Percentiles rank a stretch among this genome's conserved stretches.
Evolutionary conservation across 768 basidiomycete genomes (phyloP).

Genomic region (Mycena alexandri): DNA sequence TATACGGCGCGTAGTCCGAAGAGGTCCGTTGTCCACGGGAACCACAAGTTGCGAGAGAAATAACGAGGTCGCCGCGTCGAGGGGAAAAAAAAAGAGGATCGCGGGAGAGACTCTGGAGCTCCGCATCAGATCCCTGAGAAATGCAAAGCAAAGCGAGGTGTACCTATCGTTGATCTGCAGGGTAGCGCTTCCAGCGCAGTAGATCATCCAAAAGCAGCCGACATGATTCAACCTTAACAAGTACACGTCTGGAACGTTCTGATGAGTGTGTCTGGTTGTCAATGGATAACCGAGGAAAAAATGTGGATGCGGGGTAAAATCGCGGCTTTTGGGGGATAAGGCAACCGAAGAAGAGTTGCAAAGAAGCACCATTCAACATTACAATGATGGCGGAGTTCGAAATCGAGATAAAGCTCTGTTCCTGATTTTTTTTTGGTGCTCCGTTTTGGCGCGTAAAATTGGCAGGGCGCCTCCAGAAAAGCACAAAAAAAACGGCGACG

Average conservation of each 20-base stretch:
- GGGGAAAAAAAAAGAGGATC: neutral
- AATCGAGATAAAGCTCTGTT: too few relatives aligned
- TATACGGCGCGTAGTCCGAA: constrained; percentile 23
- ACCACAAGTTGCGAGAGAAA: neutral
- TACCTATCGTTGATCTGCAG: constrained; percentile 9
- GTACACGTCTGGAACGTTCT: constrained; percentile 11
- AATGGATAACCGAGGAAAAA: constrained; percentile 13
- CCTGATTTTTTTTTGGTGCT: too few relatives aligned
- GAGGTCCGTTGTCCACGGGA: constrained; percentile 12
- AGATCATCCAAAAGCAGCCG: neutral
- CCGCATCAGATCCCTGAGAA: neutral
- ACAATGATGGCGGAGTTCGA: constrained; percentile 27
- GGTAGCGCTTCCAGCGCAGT: constrained; percentile 22
- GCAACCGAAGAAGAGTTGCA: constrained; percentile 5
- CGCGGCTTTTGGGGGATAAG: constrained; percentile 1
- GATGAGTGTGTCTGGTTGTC: constrained; percentile 8
- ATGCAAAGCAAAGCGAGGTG: neutral
- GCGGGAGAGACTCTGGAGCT: neutral
- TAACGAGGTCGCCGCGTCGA: neutral
- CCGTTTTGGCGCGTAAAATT: neutral
- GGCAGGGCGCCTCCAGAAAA: neutral
- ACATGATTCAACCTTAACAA: constrained; percentile 12
- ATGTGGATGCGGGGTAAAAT: neutral
- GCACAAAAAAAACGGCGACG: neutral
- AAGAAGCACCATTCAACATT: constrained; percentile 1